Percentiles rank a stretch among this genome's conserved stretches.
Conservation (phyloP, 768 basidiomycete genomes). For the Neoboletus subvelutipes region DNA sequence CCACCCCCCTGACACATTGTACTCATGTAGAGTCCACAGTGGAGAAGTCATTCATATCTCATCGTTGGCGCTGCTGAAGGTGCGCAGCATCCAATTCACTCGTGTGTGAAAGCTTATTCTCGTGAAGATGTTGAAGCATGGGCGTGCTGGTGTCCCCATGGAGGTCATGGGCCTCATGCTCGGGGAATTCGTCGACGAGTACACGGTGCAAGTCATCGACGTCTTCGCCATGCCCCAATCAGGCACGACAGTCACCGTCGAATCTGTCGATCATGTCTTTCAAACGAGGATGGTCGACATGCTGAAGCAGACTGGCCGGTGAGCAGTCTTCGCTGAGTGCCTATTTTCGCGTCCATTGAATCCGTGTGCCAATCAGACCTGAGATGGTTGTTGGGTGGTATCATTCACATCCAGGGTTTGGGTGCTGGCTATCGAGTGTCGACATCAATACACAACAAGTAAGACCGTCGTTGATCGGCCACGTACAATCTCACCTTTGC, state of each 20-base stretch:
- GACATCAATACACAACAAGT: constrained; percentile 99
- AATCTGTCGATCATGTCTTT: constrained; percentile 98
- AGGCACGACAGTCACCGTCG: constrained; percentile 95
- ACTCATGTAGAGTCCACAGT: constrained; percentile 37
- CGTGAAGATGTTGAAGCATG: constrained; percentile 95
- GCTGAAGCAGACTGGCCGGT: constrained; percentile 99
- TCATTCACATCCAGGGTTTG: constrained; percentile 99
- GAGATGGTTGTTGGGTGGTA: constrained; percentile 99
- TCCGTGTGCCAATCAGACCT: constrained; percentile 51
- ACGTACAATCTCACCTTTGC: constrained; percentile 14
- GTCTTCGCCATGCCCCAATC: constrained; percentile 99
- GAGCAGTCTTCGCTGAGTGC: constrained; percentile 29
- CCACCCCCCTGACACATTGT: neutral
- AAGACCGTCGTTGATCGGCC: constrained; percentile 1
- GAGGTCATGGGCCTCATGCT: constrained; percentile 99
- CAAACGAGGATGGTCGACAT: constrained; percentile 98
- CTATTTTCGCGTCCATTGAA: constrained; percentile 3
- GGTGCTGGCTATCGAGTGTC: constrained; percentile 98
- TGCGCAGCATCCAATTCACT: constrained; percentile 29
- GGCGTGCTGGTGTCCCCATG: constrained; percentile 97
- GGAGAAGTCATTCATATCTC: constrained; percentile 97
- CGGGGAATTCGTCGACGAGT: constrained; percentile 98
- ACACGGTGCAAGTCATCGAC: constrained; percentile 91
- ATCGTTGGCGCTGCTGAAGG: constrained; percentile 95
- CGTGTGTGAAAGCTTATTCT: constrained; percentile 3